Conservation (phyloP, 1,284 basidiomycete genomes). For the Ceratobasidium sp. region DNA sequence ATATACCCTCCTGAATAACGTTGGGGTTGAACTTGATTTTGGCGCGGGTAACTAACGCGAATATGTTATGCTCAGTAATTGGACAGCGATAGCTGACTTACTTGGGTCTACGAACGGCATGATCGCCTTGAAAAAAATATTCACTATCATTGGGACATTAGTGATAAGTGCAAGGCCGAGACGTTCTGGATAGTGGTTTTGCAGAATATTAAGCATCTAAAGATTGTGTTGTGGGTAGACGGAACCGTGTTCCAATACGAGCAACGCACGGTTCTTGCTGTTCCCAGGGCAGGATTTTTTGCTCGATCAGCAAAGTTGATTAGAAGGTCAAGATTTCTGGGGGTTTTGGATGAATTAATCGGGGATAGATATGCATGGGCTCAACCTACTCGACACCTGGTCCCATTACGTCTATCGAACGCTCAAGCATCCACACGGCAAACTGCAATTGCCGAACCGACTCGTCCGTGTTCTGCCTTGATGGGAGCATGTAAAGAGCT, state of each 20-base stretch:
- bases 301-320: constrained; percentile 83
- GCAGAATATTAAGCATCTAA: constrained; percentile 59
- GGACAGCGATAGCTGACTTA: background rate
- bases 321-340: constrained; percentile 72
- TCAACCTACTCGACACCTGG: constrained; percentile 75
- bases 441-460: constrained; percentile 76
- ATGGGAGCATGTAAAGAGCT: constrained; percentile 79
- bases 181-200: constrained; percentile 92
- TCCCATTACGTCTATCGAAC: constrained; percentile 73
- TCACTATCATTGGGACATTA: constrained; percentile 83
- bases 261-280: constrained; percentile 58
- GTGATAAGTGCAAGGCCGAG: constrained; percentile 84
- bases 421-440: constrained; percentile 76
- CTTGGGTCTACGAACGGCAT: constrained; percentile 77
- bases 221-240: constrained; percentile 8
- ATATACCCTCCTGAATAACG: constrained; percentile 65
- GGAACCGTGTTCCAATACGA: background rate
- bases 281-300: constrained; percentile 74
- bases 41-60: constrained; percentile 62
- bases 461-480: constrained; percentile 83
- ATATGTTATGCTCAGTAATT: background rate
- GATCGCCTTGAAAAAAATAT: constrained; percentile 83
- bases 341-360: background rate
- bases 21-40: constrained; percentile 76
- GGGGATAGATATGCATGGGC: background rate